Conservation (phyloP, 1,284 basidiomycete genomes). For the Puccinia coronata region DNA sequence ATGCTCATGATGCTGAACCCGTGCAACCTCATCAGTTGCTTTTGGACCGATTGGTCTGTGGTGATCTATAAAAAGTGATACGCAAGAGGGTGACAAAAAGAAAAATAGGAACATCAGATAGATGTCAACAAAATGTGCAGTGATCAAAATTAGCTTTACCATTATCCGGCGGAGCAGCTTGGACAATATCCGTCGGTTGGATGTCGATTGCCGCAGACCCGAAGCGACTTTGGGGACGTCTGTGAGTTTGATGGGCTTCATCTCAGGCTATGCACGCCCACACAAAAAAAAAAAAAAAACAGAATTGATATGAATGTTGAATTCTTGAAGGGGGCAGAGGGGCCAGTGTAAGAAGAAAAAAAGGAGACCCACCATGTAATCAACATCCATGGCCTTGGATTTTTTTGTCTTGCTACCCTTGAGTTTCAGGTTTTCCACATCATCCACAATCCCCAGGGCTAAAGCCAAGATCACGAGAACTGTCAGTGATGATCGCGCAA, state of each 20-base stretch:
- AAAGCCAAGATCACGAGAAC: constrained; percentile 23
- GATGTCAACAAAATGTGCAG: not conserved
- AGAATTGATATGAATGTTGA: not conserved
- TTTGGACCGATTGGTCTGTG: constrained; percentile 73
- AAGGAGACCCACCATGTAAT: constrained; percentile 72
- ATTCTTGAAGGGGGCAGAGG: not conserved
- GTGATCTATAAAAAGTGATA: constrained; percentile 72
- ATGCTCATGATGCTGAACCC: constrained; percentile 91
- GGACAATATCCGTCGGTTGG: constrained; percentile 76
- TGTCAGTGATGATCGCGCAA: not conserved
- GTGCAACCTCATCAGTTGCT: constrained; percentile 86
- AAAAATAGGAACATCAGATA: constrained; percentile 48
- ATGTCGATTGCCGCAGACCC: constrained; percentile 80
- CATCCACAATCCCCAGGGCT: constrained; percentile 95
- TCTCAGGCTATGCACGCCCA: constrained; percentile 59
- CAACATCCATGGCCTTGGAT: constrained; percentile 87
- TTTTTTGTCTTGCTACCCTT: constrained; percentile 90
- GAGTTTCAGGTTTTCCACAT: constrained; percentile 73
- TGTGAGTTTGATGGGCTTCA: constrained; percentile 73
- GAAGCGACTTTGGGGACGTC: constrained; percentile 89
- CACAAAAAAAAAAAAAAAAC: too few relatives aligned
- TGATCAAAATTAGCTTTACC: constrained; percentile 64
- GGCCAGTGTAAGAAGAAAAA: not conserved
- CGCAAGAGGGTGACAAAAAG: not conserved
- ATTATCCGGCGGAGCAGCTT: constrained; percentile 84